These are phyloP conservation scores for Syncephalastrum racemosum DNA, from an alignment of 371 early-diverging fungal genomes.

Conservation along the genomic window DNA sequence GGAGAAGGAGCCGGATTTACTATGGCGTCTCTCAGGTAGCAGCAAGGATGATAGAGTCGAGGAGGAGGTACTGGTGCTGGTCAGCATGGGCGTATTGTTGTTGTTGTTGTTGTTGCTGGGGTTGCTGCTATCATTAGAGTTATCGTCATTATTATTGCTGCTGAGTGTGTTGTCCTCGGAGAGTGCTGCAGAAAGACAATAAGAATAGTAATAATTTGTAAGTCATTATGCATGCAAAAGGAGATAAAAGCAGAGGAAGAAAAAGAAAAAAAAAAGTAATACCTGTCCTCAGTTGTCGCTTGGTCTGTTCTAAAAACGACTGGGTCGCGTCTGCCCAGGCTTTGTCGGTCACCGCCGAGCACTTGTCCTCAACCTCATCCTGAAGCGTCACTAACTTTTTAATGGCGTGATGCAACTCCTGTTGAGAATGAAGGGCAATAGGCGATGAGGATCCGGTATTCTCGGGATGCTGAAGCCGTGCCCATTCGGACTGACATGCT, in stretches of 20 bases:
- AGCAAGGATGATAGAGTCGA: background rate
- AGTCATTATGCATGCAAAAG: too few relatives aligned
- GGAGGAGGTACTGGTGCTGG: background rate
- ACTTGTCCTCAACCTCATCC: slow-evolving; percentile 19
- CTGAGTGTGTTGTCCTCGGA: too few relatives aligned
- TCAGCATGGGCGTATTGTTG: background rate
- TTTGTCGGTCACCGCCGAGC: slow-evolving; percentile 10
- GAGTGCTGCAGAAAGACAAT: too few relatives aligned
- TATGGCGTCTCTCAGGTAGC: slow-evolving; percentile 12
- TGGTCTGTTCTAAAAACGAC: slow-evolving; percentile 23
- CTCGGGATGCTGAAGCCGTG: too few relatives aligned
- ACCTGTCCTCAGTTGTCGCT: slow-evolving; percentile 20
- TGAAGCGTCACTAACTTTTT: slow-evolving; percentile 21
- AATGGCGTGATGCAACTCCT: slow-evolving; percentile 20
- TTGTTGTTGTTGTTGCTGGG: too few relatives aligned
- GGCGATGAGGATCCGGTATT: too few relatives aligned
- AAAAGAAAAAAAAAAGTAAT: background rate
- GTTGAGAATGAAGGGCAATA: too few relatives aligned
- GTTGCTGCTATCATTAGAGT: too few relatives aligned
- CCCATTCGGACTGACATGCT: too few relatives aligned
- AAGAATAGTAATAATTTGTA: too few relatives aligned
- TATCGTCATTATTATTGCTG: background rate
- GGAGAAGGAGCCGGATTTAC: slow-evolving; percentile 7
- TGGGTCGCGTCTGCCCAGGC: slow-evolving; percentile 26
- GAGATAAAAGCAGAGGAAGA: too few relatives aligned